A percentile compares a stretch with the other conserved stretches of the same genome.
These are phyloP conservation scores for Begonia masoniana DNA, from an alignment of 306 rosid genomes.

Conservation along the genomic window DNA sequence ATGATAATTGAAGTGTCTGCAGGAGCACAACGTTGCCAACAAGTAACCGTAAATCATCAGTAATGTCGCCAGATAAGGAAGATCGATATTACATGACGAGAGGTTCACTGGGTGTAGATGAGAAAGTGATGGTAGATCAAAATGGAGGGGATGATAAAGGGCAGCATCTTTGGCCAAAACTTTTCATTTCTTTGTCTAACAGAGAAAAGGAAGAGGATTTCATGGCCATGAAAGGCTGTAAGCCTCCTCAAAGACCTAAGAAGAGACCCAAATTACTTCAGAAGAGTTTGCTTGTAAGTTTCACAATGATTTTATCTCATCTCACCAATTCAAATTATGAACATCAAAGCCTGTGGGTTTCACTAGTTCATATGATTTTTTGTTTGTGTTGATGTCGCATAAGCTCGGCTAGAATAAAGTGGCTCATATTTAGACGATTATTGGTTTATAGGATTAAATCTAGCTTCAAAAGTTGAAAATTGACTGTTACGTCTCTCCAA, in stretches of 20 bases:
- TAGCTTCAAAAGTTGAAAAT: too few species aligned
- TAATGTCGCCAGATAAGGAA: slow-evolving; percentile 37
- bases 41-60: slow-evolving; percentile 15
- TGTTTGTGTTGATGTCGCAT: too few species aligned
- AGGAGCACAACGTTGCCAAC: slow-evolving; percentile 20
- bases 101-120: slow-evolving; percentile 44
- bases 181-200: slow-evolving; percentile 36
- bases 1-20: background rate
- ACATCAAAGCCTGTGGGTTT: background rate
- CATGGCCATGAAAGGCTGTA: slow-evolving; percentile 58
- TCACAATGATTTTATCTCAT: background rate
- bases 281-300: slow-evolving; percentile 34
- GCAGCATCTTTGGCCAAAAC: slow-evolving; percentile 36
- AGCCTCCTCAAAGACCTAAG: slow-evolving; percentile 50
- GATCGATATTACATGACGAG: slow-evolving; percentile 45
- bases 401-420: too few species aligned
- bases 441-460: too few species aligned
- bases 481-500: too few species aligned
- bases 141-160: slow-evolving; percentile 20
- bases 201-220: slow-evolving; percentile 56
- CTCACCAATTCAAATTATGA: background rate
- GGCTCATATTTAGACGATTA: too few species aligned
- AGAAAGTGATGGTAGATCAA: slow-evolving; percentile 27
- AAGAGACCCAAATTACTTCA: slow-evolving; percentile 43
- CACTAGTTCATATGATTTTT: too few species aligned